Conservation (phyloP, 139 green algal genomes). For the Micromonas pusilla region DNA sequence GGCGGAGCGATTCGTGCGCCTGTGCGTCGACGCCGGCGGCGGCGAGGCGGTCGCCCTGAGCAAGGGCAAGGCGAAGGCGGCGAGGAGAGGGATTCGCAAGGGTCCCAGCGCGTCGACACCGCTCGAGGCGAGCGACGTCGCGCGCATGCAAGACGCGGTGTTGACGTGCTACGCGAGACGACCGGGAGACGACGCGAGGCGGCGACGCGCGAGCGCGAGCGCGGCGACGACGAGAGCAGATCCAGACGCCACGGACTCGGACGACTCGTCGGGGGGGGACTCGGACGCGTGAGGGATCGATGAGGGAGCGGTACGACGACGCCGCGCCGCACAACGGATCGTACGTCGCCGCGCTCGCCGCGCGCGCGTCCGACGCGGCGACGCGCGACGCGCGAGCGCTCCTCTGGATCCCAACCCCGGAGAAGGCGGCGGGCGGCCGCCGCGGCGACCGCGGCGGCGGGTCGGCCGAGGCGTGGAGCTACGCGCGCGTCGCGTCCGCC, state of each 20-base stretch:
- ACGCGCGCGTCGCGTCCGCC: no score
- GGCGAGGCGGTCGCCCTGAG: neutral
- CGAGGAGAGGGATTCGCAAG: neutral
- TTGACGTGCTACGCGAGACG: neutral
- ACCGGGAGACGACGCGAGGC: neutral
- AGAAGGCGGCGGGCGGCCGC: no score
- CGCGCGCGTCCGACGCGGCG: neutral
- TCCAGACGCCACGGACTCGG: neutral
- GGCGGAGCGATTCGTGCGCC: constrained; percentile 6
- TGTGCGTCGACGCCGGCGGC: neutral
- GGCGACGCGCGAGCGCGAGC: neutral
- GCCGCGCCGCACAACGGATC: no score
- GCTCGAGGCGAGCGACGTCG: neutral
- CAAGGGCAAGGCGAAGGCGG: constrained; percentile 2
- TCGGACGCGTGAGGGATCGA: no score
- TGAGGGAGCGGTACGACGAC: no score
- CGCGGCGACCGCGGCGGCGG: no score
- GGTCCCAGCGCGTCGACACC: neutral
- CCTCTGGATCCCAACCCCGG: neutral
- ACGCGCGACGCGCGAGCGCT: neutral
- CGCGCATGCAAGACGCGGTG: neutral
- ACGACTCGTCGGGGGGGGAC: no score
- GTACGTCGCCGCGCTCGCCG: no score
- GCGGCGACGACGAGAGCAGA: neutral
- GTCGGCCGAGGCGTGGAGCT: no score